Conservation (phyloP, 2,329 filamentous ascomycete genomes). For the Penicillium sp. region DNA sequence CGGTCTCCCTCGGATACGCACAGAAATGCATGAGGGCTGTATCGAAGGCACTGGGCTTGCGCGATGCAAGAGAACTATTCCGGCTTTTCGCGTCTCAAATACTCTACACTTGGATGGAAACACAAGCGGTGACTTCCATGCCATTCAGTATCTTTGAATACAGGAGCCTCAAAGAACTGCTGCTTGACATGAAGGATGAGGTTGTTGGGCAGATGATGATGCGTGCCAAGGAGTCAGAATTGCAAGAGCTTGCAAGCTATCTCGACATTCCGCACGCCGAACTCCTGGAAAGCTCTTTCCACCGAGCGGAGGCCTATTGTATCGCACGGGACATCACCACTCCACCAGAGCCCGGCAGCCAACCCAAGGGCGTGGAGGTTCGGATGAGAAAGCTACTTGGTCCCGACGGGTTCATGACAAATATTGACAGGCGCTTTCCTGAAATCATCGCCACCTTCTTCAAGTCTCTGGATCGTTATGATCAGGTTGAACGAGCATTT, state of each 20-base stretch:
- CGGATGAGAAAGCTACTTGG: conserved; percentile 69
- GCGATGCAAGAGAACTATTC: conserved; percentile 70
- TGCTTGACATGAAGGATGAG: conserved; percentile 72
- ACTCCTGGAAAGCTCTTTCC: conserved; percentile 68
- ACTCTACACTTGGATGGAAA: conserved; percentile 83
- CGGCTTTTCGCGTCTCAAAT: conserved; percentile 82
- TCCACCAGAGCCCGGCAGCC: conserved; percentile 42
- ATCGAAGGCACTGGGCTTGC: conserved; percentile 62
- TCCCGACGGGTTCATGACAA: conserved; percentile 59
- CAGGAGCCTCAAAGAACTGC: conserved; percentile 62
- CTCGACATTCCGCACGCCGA: conserved; percentile 56
- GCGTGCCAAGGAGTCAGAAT: conserved; percentile 67
- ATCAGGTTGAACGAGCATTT: conserved; percentile 67
- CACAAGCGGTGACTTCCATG: conserved; percentile 65
- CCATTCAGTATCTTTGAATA: conserved; percentile 88
- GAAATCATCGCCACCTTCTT: conserved; percentile 76
- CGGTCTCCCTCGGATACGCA: conserved; percentile 66
- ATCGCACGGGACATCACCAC: conserved; percentile 70
- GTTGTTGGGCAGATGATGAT: conserved; percentile 77
- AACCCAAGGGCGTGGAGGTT: conserved; percentile 59
- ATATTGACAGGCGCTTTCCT: conserved; percentile 69
- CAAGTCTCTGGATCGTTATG: conserved; percentile 73
- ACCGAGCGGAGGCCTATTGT: conserved; percentile 77
- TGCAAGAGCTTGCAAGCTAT: conserved; percentile 58
- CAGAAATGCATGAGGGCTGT: conserved; percentile 67